A percentile compares a stretch with the other conserved stretches of the same genome.
phyloP scores from a whole-genome alignment of 345 rosid species.

The Populus pruinosa region DNA sequence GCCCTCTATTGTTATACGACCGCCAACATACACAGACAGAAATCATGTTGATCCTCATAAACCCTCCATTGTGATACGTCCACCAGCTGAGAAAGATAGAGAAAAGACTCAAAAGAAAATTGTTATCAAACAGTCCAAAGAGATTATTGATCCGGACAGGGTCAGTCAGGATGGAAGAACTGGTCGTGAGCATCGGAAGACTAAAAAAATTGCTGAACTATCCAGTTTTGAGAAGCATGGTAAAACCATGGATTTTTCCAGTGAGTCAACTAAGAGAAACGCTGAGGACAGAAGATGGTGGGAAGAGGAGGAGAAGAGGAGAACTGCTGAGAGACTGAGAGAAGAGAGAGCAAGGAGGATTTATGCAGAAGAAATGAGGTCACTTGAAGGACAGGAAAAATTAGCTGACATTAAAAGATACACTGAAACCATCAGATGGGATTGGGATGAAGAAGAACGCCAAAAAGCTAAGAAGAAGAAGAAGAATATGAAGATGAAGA shows the following conservation, averaged over 20 bases:
- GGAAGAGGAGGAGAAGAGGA: constrained; percentile 77
- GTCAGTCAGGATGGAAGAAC: constrained; percentile 66
- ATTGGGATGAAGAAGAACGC: constrained; percentile 78
- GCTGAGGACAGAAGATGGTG: constrained; percentile 65
- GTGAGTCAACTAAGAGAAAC: constrained; percentile 50
- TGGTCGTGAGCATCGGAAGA: constrained; percentile 63
- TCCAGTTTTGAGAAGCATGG: constrained; percentile 56
- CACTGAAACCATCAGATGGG: constrained; percentile 67
- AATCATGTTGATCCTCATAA: constrained; percentile 60
- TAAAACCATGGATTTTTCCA: constrained; percentile 33
- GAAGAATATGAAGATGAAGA: constrained; percentile 31
- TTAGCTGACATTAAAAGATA: constrained; percentile 65
- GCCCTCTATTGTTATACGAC: constrained; percentile 52
- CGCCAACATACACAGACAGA: constrained; percentile 54
- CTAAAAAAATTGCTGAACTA: constrained; percentile 74
- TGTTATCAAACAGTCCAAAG: constrained; percentile 70
- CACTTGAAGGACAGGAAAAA: constrained; percentile 59
- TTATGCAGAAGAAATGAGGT: constrained; percentile 41
- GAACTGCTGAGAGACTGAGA: constrained; percentile 46
- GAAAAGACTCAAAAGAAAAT: constrained; percentile 73
- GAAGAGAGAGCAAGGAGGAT: constrained; percentile 48
- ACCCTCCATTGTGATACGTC: constrained; percentile 76
- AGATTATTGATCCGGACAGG: constrained; percentile 63
- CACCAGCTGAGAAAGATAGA: constrained; percentile 64
- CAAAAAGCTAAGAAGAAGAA: constrained; percentile 76